Base-by-base conservation (phyloP, 768 basidiomycete genomes). In the Tephrocybe rancida region DNA sequence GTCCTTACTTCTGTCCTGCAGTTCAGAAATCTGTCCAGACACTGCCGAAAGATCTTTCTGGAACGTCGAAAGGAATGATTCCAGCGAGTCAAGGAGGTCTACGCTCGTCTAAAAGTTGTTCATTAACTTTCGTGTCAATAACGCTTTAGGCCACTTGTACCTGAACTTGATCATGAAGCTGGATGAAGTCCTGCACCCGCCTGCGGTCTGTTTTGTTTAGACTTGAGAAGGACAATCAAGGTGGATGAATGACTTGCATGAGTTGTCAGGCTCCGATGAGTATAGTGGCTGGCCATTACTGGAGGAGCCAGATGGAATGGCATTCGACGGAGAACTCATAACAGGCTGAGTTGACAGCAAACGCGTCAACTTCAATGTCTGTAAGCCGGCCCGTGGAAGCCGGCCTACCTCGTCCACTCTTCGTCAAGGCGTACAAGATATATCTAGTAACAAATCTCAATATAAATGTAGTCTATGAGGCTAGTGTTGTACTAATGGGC, bases 21-120 rank as follows among this genome's bases (percentile, higher is more conserved):
- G 78, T 57, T 98, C 93, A 1, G 92, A 90, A 67, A 99, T 96
- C 67, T 99, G 95, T 3, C 94, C 92, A 2, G 97, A 98, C 9
- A 98, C 97, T 1, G 88, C 87, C 5, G 93, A 90, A 19, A 99
- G 78, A 69, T 99, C 96, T 61, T 80, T 88, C 70, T 98, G 96
- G 64, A 99, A 99, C 0, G 92, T 97, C 2, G 93, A 94, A 10
- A 99, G 80, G 69, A 98, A 98, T 1, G 85, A 79, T 60, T 97
- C 88, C 3, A 99, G 79, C 1, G 92, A 92, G 64, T 93, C 87
- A 48, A 99, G 78, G 18, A 98, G 81, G 54, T 78, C 79, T 13
- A 91, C 81, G 64, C 95, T 96, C 14, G 92, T 88, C 96, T 99
- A 67, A 7, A 18, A 10, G 7, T 11, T 9, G 9, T 24, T 35